These are phyloP conservation scores for Penicillium brevicompactum DNA, from an alignment of 2,329 filamentous ascomycete species.

Conservation along the genomic window DNA sequence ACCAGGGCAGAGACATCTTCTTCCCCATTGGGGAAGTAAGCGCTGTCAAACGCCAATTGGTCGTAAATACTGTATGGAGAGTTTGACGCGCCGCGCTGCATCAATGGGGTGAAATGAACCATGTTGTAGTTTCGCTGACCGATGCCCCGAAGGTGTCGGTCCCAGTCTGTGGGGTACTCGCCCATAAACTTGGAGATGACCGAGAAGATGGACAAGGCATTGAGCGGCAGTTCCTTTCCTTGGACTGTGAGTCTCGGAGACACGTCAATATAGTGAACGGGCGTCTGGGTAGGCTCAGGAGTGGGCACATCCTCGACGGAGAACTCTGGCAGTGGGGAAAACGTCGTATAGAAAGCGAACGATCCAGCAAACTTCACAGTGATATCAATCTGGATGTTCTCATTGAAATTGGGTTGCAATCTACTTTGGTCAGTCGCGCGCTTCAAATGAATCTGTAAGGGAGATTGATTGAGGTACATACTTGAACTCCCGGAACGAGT, in stretches of 20 bases:
- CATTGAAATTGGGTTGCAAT: constrained; percentile 88
- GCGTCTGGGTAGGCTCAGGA: constrained; percentile 66
- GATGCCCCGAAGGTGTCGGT: constrained; percentile 84
- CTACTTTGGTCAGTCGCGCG: constrained; percentile 42
- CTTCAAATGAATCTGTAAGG: constrained; percentile 1
- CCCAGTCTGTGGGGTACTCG: constrained; percentile 84
- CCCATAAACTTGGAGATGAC: constrained; percentile 98
- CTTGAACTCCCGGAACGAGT: constrained; percentile 86
- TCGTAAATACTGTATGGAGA: constrained; percentile 97
- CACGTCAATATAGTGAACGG: constrained; percentile 90
- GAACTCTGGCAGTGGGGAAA: constrained; percentile 80
- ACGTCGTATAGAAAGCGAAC: constrained; percentile 93
- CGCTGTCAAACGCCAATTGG: constrained; percentile 82
- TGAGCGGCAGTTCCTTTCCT: constrained; percentile 73
- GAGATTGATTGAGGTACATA: constrained; percentile 48
- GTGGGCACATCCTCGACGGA: constrained; percentile 57
- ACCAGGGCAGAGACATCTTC: constrained; percentile 77
- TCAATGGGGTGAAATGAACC: constrained; percentile 96
- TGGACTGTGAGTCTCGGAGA: constrained; percentile 77
- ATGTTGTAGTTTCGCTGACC: constrained; percentile 95
- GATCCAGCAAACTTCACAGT: constrained; percentile 81
- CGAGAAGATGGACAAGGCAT: constrained; percentile 89
- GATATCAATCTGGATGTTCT: constrained; percentile 85
- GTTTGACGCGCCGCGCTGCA: constrained; percentile 84
- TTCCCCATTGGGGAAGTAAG: constrained; percentile 82